Percentiles rank a stretch among this genome's conserved stretches.
These are phyloP conservation scores for Fusarium beomiforme DNA, from an alignment of 2,329 filamentous ascomycete genomes.

Conservation along the genomic window DNA sequence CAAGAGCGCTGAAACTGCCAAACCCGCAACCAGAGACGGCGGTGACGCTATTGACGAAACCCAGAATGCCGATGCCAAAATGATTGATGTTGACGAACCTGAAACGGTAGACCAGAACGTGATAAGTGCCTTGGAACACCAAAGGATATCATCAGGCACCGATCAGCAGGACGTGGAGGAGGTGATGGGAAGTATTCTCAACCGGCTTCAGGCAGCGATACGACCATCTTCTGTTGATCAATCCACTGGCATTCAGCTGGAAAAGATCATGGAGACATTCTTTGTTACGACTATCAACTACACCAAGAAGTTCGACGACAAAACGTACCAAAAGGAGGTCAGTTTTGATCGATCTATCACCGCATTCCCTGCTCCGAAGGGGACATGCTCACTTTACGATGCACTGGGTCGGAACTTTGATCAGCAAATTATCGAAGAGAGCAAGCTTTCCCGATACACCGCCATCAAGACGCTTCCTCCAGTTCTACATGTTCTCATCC, in stretches of 20 bases:
- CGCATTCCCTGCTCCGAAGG: constrained; percentile 64
- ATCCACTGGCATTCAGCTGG: constrained; percentile 77
- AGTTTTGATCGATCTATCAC: constrained; percentile 71
- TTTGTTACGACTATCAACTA: constrained; percentile 72
- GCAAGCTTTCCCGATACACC: constrained; percentile 70
- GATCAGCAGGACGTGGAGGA: constrained; percentile 96
- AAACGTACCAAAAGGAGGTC: constrained; percentile 54
- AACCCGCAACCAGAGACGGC: constrained; percentile 2
- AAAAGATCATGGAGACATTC: constrained; percentile 78
- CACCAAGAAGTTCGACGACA: constrained; percentile 60
- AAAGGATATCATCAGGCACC: constrained; percentile 59
- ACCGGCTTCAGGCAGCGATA: constrained; percentile 88
- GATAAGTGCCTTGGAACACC: constrained; percentile 56
- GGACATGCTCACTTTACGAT: constrained; percentile 75
- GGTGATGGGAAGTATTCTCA: constrained; percentile 91
- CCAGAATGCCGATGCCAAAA: constrained; percentile 36
- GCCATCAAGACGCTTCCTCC: constrained; percentile 82
- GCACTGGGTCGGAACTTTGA: constrained; percentile 89
- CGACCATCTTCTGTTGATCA: constrained; percentile 70
- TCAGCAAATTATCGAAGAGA: constrained; percentile 76
- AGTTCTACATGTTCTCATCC: constrained; percentile 88
- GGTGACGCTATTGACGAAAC: neutral
- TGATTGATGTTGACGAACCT: constrained; percentile 45
- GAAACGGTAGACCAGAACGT: constrained; percentile 59
- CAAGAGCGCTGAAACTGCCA: neutral